Base-by-base conservation (phyloP, 2,329 filamentous ascomycete genomes). In the Exophiala viscosa region DNA sequence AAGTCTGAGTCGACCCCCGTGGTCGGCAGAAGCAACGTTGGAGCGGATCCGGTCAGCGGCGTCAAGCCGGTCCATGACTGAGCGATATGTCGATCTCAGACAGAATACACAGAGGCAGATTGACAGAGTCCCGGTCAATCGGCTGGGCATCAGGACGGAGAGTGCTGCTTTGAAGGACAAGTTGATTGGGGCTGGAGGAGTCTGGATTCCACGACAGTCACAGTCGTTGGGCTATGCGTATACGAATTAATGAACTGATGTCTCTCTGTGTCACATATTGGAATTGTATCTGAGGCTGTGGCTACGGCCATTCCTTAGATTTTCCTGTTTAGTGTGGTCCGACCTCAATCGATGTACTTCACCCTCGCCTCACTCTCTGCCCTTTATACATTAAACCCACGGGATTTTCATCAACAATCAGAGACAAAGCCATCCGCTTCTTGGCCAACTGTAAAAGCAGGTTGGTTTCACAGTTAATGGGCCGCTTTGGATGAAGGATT, bases 81-180 rank as follows among this genome's bases (percentile, higher is more conserved):
- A 79, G 35, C 70, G 73, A 13, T 73, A 80, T 55, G 71, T 76
- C 1, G 76, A 76, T 46, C 69, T 74, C 1, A 72, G 79, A 18
- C 70, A 74, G 13, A 72, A 67, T 15, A 72, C 80, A 2, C 80
- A 84, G 66, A 76, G 73, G 54, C 71, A 75, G 35, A 71, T 85
- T 5, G 82, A 85, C 54, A 73, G 73, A 48, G 70, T 86, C 3
- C 83, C 83, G 2, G 60, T 84, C 41, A 81, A 86, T 63, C 71
- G 72, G 61, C 71, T 78, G 2, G 84, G 84, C 0, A 73, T 87
- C 39, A 73, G 84, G 46, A 80, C 76, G 5, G 58, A 61, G 14
- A 55, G 59, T 14, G 54, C 55, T 13, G 53, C 35, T 5, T 42
- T 60, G 42, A 55, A 54, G 41, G 61, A 64, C 32, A 46, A 52